Base-by-base conservation (phyloP, 495 filamentous ascomycete species). In the Diplogelasinospora grovesii region DNA sequence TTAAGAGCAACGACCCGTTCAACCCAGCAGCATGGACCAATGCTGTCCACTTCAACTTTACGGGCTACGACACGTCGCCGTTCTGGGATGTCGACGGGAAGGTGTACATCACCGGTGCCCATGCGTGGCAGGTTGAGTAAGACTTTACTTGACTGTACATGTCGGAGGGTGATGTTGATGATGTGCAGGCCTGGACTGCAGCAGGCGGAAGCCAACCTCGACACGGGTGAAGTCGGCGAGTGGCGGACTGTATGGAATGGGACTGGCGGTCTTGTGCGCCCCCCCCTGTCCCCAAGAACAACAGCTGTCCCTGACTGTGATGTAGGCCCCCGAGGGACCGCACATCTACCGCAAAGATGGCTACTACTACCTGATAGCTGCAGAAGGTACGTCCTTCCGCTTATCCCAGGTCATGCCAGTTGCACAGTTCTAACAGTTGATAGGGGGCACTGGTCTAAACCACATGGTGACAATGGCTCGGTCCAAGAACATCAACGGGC, bases 321-420 rank as follows among this genome's bases (percentile, higher is more conserved):
- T 52, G 37, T 6, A 67, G 69, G 43, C 69, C 3, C 73, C 79
- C 0, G 81, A 83, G 57, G 81, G 79, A 5, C 79, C 81, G 1
- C 81, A 83, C 40, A 72, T 83, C 27, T 80, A 77, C 45, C 65
- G 63, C 21, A 78, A 75, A 22, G 78, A 78, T 40, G 70, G 63
- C 1, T 82, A 68, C 49, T 81, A 80, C 51, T 85, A 83, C 40
- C 64, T 85, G 14, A 61, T 85, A 23, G 74, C 74, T 8, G 78
- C 78, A 0, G 80, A 85, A 63, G 79, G 79, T 57, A 5, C 46
- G 39, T 33, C 15, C 8, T 13, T 26, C 19, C 29, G 11, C 3
- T 33, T 33, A 1, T 16, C 13, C 5, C 9, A 5, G 14, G 14
- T 16, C 2, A 14, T 18, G 3, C 35, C 13, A 14, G 11, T 18